These are phyloP conservation scores for Pseudogymnoascus sp. DNA, from an alignment of 2,329 filamentous ascomycete species.

Conservation along the genomic window DNA sequence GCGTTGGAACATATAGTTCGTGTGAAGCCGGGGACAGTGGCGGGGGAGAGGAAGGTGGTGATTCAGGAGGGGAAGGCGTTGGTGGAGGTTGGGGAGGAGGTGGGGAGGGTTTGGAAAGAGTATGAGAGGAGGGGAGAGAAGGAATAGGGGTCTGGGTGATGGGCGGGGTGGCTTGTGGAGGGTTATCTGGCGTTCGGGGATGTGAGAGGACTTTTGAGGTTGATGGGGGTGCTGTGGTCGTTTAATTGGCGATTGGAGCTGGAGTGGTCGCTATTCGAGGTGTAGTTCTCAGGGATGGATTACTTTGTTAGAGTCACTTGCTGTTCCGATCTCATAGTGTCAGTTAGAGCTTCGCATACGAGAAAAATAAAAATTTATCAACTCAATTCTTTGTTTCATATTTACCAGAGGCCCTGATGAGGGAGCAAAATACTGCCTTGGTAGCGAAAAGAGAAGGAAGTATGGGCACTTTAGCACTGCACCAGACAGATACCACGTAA, in stretches of 20 bases:
- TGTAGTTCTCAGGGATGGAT: background rate
- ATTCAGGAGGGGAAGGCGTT: conserved; percentile 17
- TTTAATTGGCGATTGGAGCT: background rate
- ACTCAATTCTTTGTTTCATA: background rate
- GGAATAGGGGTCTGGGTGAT: background rate
- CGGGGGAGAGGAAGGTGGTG: conserved; percentile 17
- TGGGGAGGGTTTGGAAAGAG: conserved; percentile 20
- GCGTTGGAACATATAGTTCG: conserved; percentile 17
- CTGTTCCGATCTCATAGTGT: background rate
- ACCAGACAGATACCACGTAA: background rate
- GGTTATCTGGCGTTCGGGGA: background rate
- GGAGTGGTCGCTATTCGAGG: background rate
- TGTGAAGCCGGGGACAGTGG: conserved; percentile 13
- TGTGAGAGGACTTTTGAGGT: background rate
- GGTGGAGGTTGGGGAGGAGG: conserved; percentile 16
- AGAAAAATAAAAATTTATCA: background rate
- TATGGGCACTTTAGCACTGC: background rate
- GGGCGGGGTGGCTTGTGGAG: too few relatives aligned
- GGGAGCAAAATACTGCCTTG: background rate
- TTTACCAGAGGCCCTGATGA: background rate
- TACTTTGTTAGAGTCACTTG: background rate
- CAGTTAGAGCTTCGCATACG: background rate
- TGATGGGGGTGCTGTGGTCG: too few relatives aligned
- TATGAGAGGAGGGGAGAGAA: conserved; percentile 15
- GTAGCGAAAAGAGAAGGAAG: background rate